Conservation (phyloP, 768 basidiomycete species). For the Serendipita indica region DNA sequence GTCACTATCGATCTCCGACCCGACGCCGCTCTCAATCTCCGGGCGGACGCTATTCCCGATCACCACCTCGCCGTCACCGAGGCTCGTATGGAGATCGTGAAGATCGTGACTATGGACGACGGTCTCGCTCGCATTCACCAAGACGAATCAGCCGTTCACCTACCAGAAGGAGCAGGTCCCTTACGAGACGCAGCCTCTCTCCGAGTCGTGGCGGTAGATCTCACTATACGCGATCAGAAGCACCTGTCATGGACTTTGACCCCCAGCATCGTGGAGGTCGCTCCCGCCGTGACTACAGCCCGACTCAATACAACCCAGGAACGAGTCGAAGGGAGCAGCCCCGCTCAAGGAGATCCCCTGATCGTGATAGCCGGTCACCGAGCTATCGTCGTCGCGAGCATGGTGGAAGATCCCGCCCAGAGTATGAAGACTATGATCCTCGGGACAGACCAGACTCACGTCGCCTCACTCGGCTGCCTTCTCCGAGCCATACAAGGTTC, state of each 20-base stretch:
- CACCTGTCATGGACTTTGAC: too few species aligned
- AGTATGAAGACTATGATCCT: background rate
- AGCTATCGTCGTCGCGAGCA: background rate
- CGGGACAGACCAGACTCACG: background rate
- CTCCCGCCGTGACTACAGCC: background rate
- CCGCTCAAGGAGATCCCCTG: background rate
- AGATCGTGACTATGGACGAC: background rate
- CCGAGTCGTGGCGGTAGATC: constrained; percentile 6
- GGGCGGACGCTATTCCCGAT: constrained; percentile 10
- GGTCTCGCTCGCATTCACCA: background rate
- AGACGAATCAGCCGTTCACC: background rate
- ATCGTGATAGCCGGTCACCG: background rate
- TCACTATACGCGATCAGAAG: background rate
- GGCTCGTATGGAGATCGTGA: background rate
- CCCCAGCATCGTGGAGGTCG: background rate
- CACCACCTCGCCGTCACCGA: background rate
- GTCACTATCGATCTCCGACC: background rate
- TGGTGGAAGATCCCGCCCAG: background rate
- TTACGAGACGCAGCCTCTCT: background rate
- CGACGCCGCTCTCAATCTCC: constrained; percentile 13
- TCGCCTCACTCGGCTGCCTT: background rate
- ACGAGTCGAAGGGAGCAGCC: background rate
- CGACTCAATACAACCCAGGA: background rate
- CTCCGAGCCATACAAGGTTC: background rate
- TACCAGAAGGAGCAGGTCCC: background rate